Percentiles rank a stretch among this genome's conserved stretches.
Evolutionary conservation across 805 yeast species (phyloP).

Genomic region (Alloascoidea africana): DNA sequence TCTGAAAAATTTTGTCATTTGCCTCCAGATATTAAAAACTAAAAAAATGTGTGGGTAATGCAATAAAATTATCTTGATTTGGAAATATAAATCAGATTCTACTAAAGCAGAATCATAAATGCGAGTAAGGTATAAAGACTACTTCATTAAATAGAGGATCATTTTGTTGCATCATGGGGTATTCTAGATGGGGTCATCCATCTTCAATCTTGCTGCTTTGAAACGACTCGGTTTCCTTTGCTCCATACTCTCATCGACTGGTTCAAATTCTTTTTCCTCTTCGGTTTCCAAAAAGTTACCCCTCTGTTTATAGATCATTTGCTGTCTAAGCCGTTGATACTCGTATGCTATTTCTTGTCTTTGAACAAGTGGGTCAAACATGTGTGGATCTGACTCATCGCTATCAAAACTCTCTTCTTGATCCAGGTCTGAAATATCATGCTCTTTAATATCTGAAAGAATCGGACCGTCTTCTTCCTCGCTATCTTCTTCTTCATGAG

Average conservation of each 20-base stretch:
- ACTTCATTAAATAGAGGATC: too few species aligned
- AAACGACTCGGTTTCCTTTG: slow-evolving; percentile 51
- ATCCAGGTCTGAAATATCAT: slow-evolving; percentile 8
- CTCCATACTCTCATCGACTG: slow-evolving; percentile 48
- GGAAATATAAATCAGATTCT: too few species aligned
- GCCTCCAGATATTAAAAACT: too few species aligned
- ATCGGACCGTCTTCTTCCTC: slow-evolving; percentile 24
- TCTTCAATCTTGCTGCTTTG: slow-evolving; percentile 34
- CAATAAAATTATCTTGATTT: too few species aligned
- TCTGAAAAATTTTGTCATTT: too few species aligned
- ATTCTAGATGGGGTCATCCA: too few species aligned
- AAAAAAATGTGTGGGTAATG: too few species aligned
- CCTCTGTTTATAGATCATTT: slow-evolving; percentile 27
- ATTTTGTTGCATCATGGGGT: too few species aligned
- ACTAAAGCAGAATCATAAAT: too few species aligned
- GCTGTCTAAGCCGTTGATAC: slow-evolving; percentile 40
- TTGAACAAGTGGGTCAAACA: slow-evolving; percentile 20
- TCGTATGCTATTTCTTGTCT: slow-evolving; percentile 34
- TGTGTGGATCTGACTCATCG: slow-evolving; percentile 16
- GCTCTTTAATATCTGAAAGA: slow-evolving; percentile 29
- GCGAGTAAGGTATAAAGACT: too few species aligned
- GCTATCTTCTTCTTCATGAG: slow-evolving; percentile 17
- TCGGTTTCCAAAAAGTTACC: slow-evolving; percentile 33
- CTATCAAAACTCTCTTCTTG: slow-evolving; percentile 10
- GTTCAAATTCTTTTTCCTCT: slow-evolving; percentile 45